Conservation (phyloP, 2,329 filamentous ascomycete genomes). For the Blastomyces silverae region DNA sequence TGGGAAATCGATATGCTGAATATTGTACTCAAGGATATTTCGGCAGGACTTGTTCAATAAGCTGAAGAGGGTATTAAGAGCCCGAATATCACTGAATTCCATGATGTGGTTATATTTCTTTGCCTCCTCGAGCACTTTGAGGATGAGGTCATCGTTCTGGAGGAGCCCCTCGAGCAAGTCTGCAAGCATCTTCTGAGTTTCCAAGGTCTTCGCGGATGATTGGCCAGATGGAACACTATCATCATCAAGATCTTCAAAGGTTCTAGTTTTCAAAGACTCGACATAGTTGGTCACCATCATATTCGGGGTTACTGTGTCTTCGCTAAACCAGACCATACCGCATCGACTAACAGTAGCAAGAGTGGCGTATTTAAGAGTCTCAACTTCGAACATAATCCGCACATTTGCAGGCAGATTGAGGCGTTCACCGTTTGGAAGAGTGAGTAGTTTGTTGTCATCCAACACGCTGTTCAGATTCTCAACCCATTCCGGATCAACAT, state of each 20-base stretch:
- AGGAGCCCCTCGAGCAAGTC: conserved; percentile 70
- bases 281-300: conserved; percentile 95
- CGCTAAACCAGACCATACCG: conserved; percentile 99
- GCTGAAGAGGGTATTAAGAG: conserved; percentile 88
- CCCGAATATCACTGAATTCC: conserved; percentile 90
- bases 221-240: conserved; percentile 72
- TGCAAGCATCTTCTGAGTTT: conserved; percentile 71
- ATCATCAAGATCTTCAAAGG: conserved; percentile 94
- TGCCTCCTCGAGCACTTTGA: conserved; percentile 68
- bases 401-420: conserved; percentile 91
- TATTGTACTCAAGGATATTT: conserved; percentile 91
- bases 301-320: conserved; percentile 84
- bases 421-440: conserved; percentile 94
- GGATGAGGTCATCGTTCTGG: conserved; percentile 71
- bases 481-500: conserved; percentile 99
- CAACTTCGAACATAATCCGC: conserved; percentile 99
- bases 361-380: conserved; percentile 94
- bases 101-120: conserved; percentile 87
- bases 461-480: conserved; percentile 99
- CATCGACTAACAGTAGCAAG: conserved; percentile 98
- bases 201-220: conserved; percentile 68
- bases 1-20: conserved; percentile 88
- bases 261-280: conserved; percentile 68
- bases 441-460: conserved; percentile 97
- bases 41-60: conserved; percentile 89